A percentile compares a stretch with the other conserved stretches of the same genome.
Evolutionary conservation across 192 early-diverging fungal genomes (phyloP).

Genomic region (Coemansia sp.): DNA sequence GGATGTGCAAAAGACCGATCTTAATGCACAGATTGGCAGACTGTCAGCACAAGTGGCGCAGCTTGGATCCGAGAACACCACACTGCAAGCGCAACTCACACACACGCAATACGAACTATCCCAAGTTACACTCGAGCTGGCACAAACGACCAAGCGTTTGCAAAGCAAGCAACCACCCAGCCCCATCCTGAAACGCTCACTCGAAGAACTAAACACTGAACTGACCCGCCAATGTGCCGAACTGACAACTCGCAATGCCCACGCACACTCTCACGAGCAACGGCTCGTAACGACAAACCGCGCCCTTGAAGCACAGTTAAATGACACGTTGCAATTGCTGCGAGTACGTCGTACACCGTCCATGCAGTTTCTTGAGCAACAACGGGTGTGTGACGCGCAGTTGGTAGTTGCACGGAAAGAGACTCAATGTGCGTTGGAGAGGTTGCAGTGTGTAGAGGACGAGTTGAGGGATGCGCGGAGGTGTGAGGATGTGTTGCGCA

Average conservation of each 20-base stretch:
- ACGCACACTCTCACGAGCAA: constrained; percentile 18
- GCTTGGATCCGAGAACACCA: background rate
- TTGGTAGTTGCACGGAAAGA: background rate
- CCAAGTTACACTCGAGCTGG: too few relatives aligned
- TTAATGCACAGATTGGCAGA: background rate
- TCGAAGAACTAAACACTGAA: background rate
- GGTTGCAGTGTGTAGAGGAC: background rate
- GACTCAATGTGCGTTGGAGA: background rate
- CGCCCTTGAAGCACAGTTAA: constrained; percentile 24
- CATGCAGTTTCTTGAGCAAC: background rate
- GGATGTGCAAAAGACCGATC: background rate
- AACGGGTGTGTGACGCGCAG: background rate
- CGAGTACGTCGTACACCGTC: constrained; percentile 26
- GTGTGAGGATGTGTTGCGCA: background rate
- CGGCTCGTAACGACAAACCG: constrained; percentile 17
- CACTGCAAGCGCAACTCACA: background rate
- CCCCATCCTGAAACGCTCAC: too few relatives aligned
- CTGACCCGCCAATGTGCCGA: background rate
- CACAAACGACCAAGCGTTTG: too few relatives aligned
- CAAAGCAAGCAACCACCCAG: too few relatives aligned
- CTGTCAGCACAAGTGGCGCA: background rate
- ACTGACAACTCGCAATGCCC: background rate
- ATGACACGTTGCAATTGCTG: constrained; percentile 10
- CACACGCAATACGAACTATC: background rate
- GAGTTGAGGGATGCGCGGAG: background rate